Evolutionary conservation across 225 moss, liverwort and hornwort genomes (phyloP), one percentile per base, ranked within the genome.

Genomic region (Sphagnum tenellum): DNA sequence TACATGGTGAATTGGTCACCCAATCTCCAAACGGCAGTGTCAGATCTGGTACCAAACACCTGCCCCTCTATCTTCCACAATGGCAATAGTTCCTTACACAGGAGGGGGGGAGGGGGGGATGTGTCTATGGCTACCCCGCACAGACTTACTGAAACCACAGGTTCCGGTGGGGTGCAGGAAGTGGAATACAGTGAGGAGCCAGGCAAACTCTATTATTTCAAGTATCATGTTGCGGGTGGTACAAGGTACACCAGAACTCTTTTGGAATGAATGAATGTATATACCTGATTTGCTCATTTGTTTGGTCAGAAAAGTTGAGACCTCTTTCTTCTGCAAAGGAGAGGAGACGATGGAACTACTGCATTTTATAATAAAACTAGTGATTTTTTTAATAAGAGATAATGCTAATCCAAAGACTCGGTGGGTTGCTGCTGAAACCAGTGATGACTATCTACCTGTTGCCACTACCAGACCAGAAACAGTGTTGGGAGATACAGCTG

Each of bases 1-100:
- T 89, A 92, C 67, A 92, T 92, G 89, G 92, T 92, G 54, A 89
- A 92, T 69, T 92, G 92, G 92, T 92, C 92, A 64, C 92, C 92
- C 47, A 76, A 92, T 71, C 78, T 92, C 56, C 92, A 92, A 75
- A 92, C 92, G 51, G 92, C 92, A 59, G 89, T 92, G 52, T 92
- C 92, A 67, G 92, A 92, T 61, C 75, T 92, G 85, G 92, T 92
- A 61, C 48, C 73, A 46, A 63, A 45, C 47, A 3, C 29, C 29
- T 29, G 29, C 29, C 29, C 29, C 29, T 29, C 29, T 29, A 29
- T 29, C 29, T 29, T 1, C 29, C 29, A 29, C 29, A 29, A 29
- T 29, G 29, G 29, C 29, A 29, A 29, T 29, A 29, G 29, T 29
- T 29, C 29, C 29, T 29, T 29, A 29, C 29, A 29, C 29, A n/a